Percentiles rank a stretch among this genome's conserved stretches.
Conservation (phyloP, 83 land plant genomes). For the Isoetes engelmannii region DNA sequence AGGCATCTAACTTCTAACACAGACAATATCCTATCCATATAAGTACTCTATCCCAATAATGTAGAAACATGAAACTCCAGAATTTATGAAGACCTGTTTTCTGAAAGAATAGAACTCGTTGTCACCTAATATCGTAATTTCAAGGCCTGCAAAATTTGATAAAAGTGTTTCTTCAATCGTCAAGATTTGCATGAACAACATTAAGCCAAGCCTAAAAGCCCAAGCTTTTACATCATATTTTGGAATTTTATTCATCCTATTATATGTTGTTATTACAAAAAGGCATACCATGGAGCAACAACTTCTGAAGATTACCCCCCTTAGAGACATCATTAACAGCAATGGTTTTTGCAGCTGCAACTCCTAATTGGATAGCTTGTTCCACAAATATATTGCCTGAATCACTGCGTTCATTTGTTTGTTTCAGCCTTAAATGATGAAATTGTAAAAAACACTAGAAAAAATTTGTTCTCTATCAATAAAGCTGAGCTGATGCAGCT, state of each 20-base stretch:
- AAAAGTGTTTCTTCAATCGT: too few relatives aligned
- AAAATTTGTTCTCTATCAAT: too few relatives aligned
- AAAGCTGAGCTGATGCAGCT: too few relatives aligned
- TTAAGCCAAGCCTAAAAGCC: too few relatives aligned
- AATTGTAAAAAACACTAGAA: too few relatives aligned
- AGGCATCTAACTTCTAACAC: too few relatives aligned
- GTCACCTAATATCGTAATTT: slow-evolving; percentile 77
- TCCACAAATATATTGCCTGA: slow-evolving; percentile 74
- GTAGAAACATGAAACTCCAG: too few relatives aligned
- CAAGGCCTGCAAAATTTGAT: slow-evolving; percentile 52
- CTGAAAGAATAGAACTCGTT: slow-evolving; percentile 86
- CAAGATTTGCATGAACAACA: too few relatives aligned
- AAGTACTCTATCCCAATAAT: too few relatives aligned
- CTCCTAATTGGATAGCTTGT: slow-evolving; percentile 59
- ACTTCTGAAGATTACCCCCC: slow-evolving; percentile 38
- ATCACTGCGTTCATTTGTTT: slow-evolving; percentile 35
- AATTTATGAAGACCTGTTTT: slow-evolving; percentile 42
- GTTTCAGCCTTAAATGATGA: too few relatives aligned
- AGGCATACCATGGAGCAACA: slow-evolving; percentile 58
- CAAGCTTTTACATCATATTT: too few relatives aligned
- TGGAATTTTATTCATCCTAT: background rate
- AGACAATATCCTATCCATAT: too few relatives aligned
- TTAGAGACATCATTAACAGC: slow-evolving; percentile 29
- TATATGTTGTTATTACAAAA: slow-evolving; percentile 6
- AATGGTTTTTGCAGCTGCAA: slow-evolving; percentile 51